These are phyloP conservation scores for Pezicula radicicola DNA, from an alignment of 2,329 filamentous ascomycete species.

Conservation along the genomic window DNA sequence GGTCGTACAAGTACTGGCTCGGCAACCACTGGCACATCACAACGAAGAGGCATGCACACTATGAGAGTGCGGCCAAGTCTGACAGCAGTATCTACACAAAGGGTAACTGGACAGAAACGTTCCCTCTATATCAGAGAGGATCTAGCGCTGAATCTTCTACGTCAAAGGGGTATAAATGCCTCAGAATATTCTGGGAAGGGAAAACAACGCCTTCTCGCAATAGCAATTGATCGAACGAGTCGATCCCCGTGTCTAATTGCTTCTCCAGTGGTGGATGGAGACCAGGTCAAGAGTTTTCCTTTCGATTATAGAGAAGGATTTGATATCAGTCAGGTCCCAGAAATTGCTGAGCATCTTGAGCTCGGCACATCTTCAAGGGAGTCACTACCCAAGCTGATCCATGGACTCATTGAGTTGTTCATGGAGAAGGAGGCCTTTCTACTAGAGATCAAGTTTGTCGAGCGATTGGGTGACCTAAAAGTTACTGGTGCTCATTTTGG, in stretches of 20 bases:
- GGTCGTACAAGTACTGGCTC: conserved; percentile 33
- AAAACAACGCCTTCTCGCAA: conserved; percentile 50
- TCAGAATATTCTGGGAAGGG: conserved; percentile 31
- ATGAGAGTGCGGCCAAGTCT: conserved; percentile 22
- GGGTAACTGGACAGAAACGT: conserved; percentile 37
- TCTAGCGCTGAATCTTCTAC: conserved; percentile 54
- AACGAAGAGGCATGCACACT: conserved; percentile 52
- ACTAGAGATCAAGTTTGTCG: conserved; percentile 47
- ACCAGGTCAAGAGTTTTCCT: conserved; percentile 51
- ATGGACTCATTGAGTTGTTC: conserved; percentile 56
- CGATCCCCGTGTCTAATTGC: conserved; percentile 62
- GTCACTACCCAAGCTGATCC: conserved; percentile 46
- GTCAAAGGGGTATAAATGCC: conserved; percentile 43
- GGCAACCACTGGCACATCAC: conserved; percentile 33
- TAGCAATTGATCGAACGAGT: conserved; percentile 62
- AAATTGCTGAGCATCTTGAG: conserved; percentile 48
- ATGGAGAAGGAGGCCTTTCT: conserved; percentile 63
- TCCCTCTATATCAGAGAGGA: conserved; percentile 52
- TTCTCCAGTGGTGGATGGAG: conserved; percentile 40
- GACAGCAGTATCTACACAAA: not conserved
- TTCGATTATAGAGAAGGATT: conserved; percentile 55
- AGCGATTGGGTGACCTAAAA: conserved; percentile 39
- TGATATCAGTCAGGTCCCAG: conserved; percentile 36
- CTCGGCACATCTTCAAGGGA: conserved; percentile 37
- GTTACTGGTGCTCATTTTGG: conserved; percentile 54